Evolutionary conservation across 306 rosid species (phyloP), one percentile per base, ranked within the genome.

Genomic region (Acacia acuminata): DNA sequence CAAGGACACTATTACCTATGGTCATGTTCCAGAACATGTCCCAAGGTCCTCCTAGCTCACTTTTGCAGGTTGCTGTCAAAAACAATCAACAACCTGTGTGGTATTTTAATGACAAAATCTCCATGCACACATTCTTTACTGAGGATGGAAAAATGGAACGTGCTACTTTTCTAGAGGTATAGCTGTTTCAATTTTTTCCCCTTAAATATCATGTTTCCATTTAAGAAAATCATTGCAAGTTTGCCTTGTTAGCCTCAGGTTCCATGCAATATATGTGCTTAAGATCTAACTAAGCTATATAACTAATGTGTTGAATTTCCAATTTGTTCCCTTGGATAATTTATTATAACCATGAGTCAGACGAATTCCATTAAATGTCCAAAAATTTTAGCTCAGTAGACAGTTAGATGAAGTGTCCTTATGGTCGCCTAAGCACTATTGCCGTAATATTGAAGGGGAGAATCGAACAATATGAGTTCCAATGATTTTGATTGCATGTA

Each of bases 121-220:
- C 89, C 32, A 73, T 94, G 78, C 94, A 96, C 68, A 87, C 83
- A 74, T 88, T 96, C 82, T 96, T 96, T 80, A 84, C 93, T 2
- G 98, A 96, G 90, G 99, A 96, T 84, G 99, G 99, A 64, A 87
- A 88, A 88, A 96, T 96, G 99, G 99, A 96, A 86, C 98, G 99
- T 66, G 87, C 90, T 32, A 77, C 80, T 79, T 96, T 96, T 85
- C 94, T 96, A 15, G 98, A 96, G 99, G 99, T 96, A 92, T 82
- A 66, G 51, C 55, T 61, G 80, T 66, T 72, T 79, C 79, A 50
- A 76, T 56, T 67, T 40, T 79, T 61, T 55, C 27, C 27, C 27
- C 27, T 7, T 34, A 27, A 4, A 4, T 5, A 36, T 30, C 42
- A 5, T 38, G 42, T 65, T 83, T 43, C 10, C 64, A 72, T 27